Base-by-base conservation (phyloP, 805 yeast genomes). In the Pichia insulana region DNA sequence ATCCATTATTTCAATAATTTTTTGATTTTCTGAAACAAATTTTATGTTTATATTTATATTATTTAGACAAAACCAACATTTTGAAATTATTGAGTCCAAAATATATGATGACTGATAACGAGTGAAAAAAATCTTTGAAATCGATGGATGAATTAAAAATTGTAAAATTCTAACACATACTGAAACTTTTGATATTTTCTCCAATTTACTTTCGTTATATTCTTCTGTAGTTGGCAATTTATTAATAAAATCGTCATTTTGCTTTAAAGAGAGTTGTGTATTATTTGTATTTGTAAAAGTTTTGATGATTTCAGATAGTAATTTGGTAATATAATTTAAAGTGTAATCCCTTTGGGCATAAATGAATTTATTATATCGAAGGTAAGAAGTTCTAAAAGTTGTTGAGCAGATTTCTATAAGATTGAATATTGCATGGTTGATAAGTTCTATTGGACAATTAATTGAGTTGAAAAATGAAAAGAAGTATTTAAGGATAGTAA, bases 21-120 rank as follows among this genome's bases (percentile, higher is more conserved):
- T 28, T 7, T 32, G 15, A 4, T 41, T 41, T n/a, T 48, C 41
- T n/a, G 53, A 40, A 22, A 44, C 50, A 15, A 55, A 50, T 9
- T 49, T 43, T 2, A 50, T 38, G 42, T 62, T 61, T 11, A 57
- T 45, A 1, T 54, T 57, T 3, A 53, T 48, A 36, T 61, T 59
- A 31, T 59, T 59, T 37, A 61, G 37, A 34, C 65, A 62, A 41
- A 61, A 57, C 65, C 65, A 62, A 2, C 54, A 41, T 39, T 61
- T 50, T 16, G 51, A 47, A 2, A 59, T 50, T 12, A 50, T 43
- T 25, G 53, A 54, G 30, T 62, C 61, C 2, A 61, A 18, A 10
- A 47, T 37, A 18, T 51, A 48, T 2, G 51, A 43, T 6, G 47
- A 44, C 20, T 54, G 56, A 2, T 51, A 41, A 15, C 55, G 52